Conservation (phyloP, 495 filamentous ascomycete species). For the Annulohypoxylon nitens region DNA sequence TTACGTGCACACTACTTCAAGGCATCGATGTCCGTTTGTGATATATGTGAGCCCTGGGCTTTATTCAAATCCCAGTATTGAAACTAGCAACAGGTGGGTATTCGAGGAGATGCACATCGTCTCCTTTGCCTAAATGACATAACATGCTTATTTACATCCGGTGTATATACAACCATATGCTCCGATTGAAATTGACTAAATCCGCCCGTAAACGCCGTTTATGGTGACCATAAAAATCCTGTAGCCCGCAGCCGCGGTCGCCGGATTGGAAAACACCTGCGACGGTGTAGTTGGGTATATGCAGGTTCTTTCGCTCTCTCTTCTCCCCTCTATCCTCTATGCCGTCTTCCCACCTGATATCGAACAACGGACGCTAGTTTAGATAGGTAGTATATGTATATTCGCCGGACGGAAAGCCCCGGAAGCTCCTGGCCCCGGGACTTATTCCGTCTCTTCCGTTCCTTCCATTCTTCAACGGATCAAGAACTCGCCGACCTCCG, state of each 20-base stretch:
- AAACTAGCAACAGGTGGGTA: slow-evolving; percentile 24
- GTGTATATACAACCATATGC: slow-evolving; percentile 22
- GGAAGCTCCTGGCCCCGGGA: slow-evolving; percentile 45
- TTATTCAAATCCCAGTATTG: slow-evolving; percentile 9
- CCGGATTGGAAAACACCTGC: not conserved
- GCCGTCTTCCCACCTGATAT: not conserved
- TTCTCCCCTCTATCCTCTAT: not conserved
- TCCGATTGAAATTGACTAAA: not conserved
- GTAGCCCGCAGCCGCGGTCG: not conserved
- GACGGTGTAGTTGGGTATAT: slow-evolving; percentile 29
- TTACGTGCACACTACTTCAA: not conserved
- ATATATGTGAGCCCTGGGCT: not conserved
- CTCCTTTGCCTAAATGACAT: slow-evolving; percentile 19
- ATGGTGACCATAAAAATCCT: slow-evolving; percentile 11
- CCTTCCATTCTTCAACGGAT: no score
- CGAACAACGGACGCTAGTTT: not conserved
- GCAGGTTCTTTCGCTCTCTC: not conserved
- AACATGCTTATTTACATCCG: slow-evolving; percentile 4
- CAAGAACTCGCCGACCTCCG: slow-evolving; percentile 38
- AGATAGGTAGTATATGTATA: not conserved
- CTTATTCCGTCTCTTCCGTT: not conserved
- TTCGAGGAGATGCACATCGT: slow-evolving; percentile 18
- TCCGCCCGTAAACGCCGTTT: slow-evolving; percentile 20
- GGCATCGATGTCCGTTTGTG: no score
- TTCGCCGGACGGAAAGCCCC: slow-evolving; percentile 11